A percentile compares a stretch with the other conserved stretches of the same genome.
Conservation (phyloP, 306 rosid genomes). For the Cicer arietinum region DNA sequence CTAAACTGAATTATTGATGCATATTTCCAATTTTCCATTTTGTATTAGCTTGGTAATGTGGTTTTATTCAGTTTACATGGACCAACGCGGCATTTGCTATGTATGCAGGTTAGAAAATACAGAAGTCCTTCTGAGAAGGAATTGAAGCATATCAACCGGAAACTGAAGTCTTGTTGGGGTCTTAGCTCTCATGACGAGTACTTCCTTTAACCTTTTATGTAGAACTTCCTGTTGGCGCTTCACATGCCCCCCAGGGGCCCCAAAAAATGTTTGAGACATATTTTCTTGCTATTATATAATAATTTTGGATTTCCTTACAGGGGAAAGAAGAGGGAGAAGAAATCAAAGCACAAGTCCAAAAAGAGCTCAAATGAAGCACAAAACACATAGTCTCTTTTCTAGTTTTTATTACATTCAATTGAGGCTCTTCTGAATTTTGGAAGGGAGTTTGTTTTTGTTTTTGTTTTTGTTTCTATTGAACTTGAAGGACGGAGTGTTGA, state of each 20-base stretch:
- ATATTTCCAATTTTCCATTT: constrained; percentile 33
- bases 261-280: constrained; percentile 20
- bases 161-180: constrained; percentile 94
- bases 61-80: constrained; percentile 43
- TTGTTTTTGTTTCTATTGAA: constrained; percentile 11
- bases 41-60: constrained; percentile 31
- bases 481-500: neutral
- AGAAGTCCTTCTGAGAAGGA: constrained; percentile 83
- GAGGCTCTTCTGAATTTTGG: constrained; percentile 22
- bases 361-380: constrained; percentile 67
- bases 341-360: constrained; percentile 90
- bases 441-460: neutral
- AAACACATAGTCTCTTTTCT: constrained; percentile 35
- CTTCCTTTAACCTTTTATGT: constrained; percentile 45
- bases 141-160: constrained; percentile 83
- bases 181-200: constrained; percentile 84
- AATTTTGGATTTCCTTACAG: constrained; percentile 49
- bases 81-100: constrained; percentile 44
- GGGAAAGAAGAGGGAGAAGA: constrained; percentile 91
- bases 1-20: constrained; percentile 23
- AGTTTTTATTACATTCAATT: constrained; percentile 18
- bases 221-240: neutral
- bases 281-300: constrained; percentile 7
- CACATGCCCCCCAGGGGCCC: neutral
- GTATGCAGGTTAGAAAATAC: constrained; percentile 63